phyloP scores from a whole-genome alignment of 1,284 basidiomycete genomes.

The Ceratobasidium sp. region DNA sequence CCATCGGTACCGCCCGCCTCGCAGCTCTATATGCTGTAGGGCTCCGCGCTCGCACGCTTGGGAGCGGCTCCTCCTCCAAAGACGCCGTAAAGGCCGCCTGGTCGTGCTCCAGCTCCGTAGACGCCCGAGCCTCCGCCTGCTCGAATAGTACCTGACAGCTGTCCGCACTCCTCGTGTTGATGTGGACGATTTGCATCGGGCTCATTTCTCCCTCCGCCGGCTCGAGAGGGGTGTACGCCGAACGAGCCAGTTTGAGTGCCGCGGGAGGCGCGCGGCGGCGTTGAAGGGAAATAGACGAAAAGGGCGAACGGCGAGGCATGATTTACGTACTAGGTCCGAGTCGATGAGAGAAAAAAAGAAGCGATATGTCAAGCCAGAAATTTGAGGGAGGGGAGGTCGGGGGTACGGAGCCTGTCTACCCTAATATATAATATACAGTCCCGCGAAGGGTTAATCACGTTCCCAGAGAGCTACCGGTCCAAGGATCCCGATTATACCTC shows the following conservation, averaged over 20 bases:
- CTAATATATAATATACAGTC: no score
- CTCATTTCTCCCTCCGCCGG: background rate
- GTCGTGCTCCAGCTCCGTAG: constrained; percentile 37
- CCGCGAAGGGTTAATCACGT: no score
- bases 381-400: no score
- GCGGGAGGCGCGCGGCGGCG: constrained; percentile 34
- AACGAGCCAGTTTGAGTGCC: constrained; percentile 25
- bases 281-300: constrained; percentile 29
- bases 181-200: constrained; percentile 17
- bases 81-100: constrained; percentile 41
- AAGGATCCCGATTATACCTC: no score
- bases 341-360: background rate
- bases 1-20: constrained; percentile 34
- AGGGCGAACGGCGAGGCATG: constrained; percentile 18
- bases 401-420: no score
- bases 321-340: background rate
- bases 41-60: constrained; percentile 33
- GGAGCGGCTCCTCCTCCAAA: constrained; percentile 28
- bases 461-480: no score
- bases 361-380: no score
- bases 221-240: background rate
- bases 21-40: constrained; percentile 27
- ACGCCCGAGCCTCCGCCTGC: constrained; percentile 36
- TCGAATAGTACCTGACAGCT: constrained; percentile 15
- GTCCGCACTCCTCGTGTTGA: background rate